Evolutionary conservation across 176 grass and related monocot species (phyloP), one percentile per base, ranked within the genome.

Genomic region (Oryza coarctata): DNA sequence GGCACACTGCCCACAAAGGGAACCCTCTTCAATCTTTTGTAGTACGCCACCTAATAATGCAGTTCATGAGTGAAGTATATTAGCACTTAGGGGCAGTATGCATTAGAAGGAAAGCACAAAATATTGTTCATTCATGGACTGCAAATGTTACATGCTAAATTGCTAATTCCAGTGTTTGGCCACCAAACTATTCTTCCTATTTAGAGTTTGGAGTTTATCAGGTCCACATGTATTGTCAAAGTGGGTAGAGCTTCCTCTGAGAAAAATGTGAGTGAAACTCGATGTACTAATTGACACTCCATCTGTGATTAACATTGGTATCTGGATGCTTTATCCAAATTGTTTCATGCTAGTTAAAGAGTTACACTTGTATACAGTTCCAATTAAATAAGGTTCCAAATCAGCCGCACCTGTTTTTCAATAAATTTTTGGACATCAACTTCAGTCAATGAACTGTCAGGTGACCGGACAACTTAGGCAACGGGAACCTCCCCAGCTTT

Each of bases 401-500:
- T 52, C 6, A 63, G 14, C 31, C 75, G 78, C 71, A 99, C 96
- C 96, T 93, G 86, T 26, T 90, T 88, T 14, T 84, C 87, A 40
- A 99, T 93, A 55, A 99, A 99, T 29, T 88, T 89, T 64, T 93
- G 84, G 36, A 95, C 91, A 83, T 93, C 88, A 61, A 81, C 61
- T 86, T 90, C 96, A 7, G 90, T 92, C 63, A 99, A 80, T 5
- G 84, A 93, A 72, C 96, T 95, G 6, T 80, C 74, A 65, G 90
- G 77, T 70, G 93, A 95, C 27, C 85, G 78, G 10, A 99, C 93
- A 2, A 93, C 93, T 57, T 93, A 92, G 45, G 96, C 96, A 63
- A 99, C 75, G 47, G 96, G 96, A 85, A 99, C 93, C 82, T 99
- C 93, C 34, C 96, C 96, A 65, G 93, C 93, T 92, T 95, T 88